Percentiles rank a stretch among this genome's conserved stretches.
phyloP scores from a whole-genome alignment of 2,329 filamentous ascomycete genomes.

The Daldinia eschscholtzii region DNA sequence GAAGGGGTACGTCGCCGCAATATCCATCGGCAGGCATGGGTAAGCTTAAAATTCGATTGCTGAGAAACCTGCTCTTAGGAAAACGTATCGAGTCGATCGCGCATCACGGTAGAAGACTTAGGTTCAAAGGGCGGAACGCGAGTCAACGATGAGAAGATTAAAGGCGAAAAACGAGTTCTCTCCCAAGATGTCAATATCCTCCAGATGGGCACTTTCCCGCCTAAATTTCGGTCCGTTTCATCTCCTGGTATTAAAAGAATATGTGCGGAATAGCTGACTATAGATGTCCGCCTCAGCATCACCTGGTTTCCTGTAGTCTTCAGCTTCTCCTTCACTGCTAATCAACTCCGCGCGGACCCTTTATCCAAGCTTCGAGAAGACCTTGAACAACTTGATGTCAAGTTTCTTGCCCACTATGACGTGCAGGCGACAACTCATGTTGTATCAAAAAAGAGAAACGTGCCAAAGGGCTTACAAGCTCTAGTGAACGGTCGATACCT shows the following conservation, averaged over 20 bases:
- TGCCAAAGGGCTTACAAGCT: constrained; percentile 86
- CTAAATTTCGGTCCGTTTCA: constrained; percentile 67
- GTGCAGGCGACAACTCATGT: constrained; percentile 83
- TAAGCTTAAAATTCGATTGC: not conserved
- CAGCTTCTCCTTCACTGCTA: constrained; percentile 81
- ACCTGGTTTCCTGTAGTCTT: constrained; percentile 85
- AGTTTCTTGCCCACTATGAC: constrained; percentile 80
- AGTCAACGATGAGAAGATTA: constrained; percentile 79
- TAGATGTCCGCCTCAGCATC: constrained; percentile 64
- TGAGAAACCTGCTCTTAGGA: constrained; percentile 58
- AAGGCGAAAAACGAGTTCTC: constrained; percentile 70
- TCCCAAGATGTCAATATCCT: constrained; percentile 72
- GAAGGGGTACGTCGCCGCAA: constrained; percentile 69
- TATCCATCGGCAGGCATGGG: not conserved
- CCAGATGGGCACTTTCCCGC: constrained; percentile 77
- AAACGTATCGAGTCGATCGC: constrained; percentile 73
- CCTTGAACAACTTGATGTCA: constrained; percentile 90
- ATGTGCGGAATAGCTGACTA: constrained; percentile 23
- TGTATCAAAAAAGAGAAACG: constrained; percentile 90
- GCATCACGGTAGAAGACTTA: constrained; percentile 80
- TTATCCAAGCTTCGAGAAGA: constrained; percentile 71
- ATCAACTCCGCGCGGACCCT: constrained; percentile 76
- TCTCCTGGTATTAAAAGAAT: not conserved
- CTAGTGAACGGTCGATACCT: constrained; percentile 84
- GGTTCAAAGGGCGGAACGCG: constrained; percentile 87